A percentile compares a stretch with the other conserved stretches of the same genome.
Evolutionary conservation across 2,329 filamentous ascomycete genomes (phyloP).

Genomic region (Aspergillaceae sp.): DNA sequence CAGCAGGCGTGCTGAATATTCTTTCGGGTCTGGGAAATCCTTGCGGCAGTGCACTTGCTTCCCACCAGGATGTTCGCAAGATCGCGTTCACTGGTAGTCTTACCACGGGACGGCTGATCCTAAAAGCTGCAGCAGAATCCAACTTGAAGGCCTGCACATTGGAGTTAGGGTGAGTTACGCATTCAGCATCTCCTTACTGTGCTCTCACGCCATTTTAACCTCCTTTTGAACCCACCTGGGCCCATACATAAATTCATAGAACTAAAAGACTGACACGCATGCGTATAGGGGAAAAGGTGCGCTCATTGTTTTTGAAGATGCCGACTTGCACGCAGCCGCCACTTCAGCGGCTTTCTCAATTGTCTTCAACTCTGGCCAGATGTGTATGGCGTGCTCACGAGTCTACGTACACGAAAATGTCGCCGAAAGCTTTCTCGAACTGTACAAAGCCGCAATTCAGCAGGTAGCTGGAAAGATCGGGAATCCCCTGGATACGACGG

Average conservation of each 20-base stretch:
- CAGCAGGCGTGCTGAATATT: constrained; percentile 41
- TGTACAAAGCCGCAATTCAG: constrained; percentile 1
- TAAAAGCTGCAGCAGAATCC: constrained; percentile 23
- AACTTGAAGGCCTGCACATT: constrained; percentile 29
- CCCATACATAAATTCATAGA: not conserved
- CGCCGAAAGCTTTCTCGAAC: constrained; percentile 2
- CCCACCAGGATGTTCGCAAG: constrained; percentile 10
- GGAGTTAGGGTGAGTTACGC: constrained; percentile 18
- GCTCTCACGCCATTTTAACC: not conserved
- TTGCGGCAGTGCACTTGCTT: constrained; percentile 33
- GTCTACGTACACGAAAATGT: constrained; percentile 11
- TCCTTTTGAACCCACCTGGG: too few species aligned
- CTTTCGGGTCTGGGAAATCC: constrained; percentile 49
- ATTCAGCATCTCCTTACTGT: not conserved
- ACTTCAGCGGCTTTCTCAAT: constrained; percentile 1
- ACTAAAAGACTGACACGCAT: constrained; percentile 1
- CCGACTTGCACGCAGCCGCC: constrained; percentile 11
- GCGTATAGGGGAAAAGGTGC: constrained; percentile 18
- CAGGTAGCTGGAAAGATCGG: not conserved
- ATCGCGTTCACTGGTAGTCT: constrained; percentile 17
- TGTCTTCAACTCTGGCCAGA: constrained; percentile 9
- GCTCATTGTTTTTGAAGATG: constrained; percentile 17
- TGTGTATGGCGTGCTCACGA: constrained; percentile 9
- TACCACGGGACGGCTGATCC: constrained; percentile 48
- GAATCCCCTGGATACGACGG: not conserved